Base-by-base conservation (phyloP, 345 rosid genomes). In the Arabidopsis arenosa region DNA sequence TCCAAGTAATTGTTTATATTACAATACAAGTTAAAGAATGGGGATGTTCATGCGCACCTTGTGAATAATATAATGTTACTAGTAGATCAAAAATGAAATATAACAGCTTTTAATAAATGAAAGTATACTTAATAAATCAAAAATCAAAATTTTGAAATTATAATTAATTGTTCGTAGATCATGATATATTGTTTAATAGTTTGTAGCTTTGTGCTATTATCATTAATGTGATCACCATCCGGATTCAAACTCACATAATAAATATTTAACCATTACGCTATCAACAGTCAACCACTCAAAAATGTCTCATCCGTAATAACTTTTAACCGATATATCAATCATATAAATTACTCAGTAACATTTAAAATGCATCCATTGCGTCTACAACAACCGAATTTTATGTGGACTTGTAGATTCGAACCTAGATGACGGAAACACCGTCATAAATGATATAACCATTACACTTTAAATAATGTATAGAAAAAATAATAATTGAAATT, bases 1-100 rank as follows among this genome's bases (percentile, higher is more conserved):
- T 62, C 37, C 35, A 41, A 62, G 12, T 41, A 62, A 62, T 62
- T 62, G 52, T 62, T 62, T 62, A 62, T 41, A 62, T 62, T 41
- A 62, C 67, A 62, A 62, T 41, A 13, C 67, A 62, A 62, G 67
- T 62, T 26, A 62, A 41, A 12, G 12, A 41, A 62, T 62, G 13
- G 21, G 21, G 18, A 62, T 4, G 67, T 62, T 41, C 52, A 62
- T 36, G 49, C 21, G 49, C 21, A 62, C 33, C 66, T 62, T 62
- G 51, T 62, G 66, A 40, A 21, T 61, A 40, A 1, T 61, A 28
- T 23, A 61, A 12, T 61, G 18, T 23, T 41, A 11, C 51, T 60
- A 18, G 9, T 26, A 26, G 12, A 26, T 54, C 7, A 5, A 52
- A 52, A 52, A 52, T 52, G 9, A 49, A 17, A 53, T 23, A 21